Base-by-base conservation (phyloP, 148 eudicot species). In the Amaranthus cruentus region DNA sequence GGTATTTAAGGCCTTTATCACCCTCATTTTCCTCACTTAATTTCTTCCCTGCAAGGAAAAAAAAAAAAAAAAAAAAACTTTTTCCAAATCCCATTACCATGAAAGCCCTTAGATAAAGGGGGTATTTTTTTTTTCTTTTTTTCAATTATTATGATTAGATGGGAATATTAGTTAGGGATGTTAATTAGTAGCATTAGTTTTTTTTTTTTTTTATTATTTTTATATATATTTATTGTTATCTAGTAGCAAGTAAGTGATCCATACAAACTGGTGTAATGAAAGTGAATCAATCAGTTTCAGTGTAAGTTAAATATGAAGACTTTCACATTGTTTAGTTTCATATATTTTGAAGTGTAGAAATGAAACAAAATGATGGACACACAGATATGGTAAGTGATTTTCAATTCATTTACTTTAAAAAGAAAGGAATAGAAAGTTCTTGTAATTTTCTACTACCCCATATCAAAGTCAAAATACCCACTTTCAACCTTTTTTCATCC, bases 371-470 rank as follows among this genome's bases (percentile, higher is more conserved):
- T 59, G 50, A 71, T 59, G 50, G 55, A 58, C 62, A 75, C 65
- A 46, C 76, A 61, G 68, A 75, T 58, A 51, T 75, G 62, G 82
- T 71, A 67, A 75, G 75, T 71, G 51, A 76, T 75, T 44, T 76
- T 80, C 49, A 71, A 76, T 66, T 60, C 68, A 13, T 49, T 71
- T 75, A 72, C 76, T 65, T 53, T 49, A 77, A 72, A 62, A 62
- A 65, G 74, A 71, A 82, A 84, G 71, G 82, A 76, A 75, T 80
- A 77, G 93, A 87, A 89, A 85, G 81, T 89, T 87, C 88, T 83
- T 77, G 64, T 70, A 80, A 77, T 72, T 73, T 83, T 79, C 69
- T 68, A 28, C 38, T 28, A 28, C 38, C 38, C 38, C 38, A 81
- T 70, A 75, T 62, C 47, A 72, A 76, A 79, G 85, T 81, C 78